A percentile compares a stretch with the other conserved stretches of the same genome.
Evolutionary conservation across 129 eudicot genomes (phyloP).

Genomic region (Chrysanthemum lavandulifolium): DNA sequence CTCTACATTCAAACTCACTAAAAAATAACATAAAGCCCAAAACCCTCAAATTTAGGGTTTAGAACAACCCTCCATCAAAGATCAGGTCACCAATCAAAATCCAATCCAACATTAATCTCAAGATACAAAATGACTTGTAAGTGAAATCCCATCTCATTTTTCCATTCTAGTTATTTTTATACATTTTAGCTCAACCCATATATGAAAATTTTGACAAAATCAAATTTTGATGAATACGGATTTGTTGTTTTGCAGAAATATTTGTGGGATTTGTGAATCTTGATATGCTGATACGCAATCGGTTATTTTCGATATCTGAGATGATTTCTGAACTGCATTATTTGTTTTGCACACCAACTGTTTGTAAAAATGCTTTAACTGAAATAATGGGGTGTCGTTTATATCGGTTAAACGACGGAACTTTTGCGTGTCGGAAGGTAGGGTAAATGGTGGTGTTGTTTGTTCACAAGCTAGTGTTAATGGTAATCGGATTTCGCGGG

Average conservation of each 20-base stretch:
- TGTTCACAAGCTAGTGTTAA: conserved; percentile 28
- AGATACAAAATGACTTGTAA: conserved; percentile 27
- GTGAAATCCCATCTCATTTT: neutral
- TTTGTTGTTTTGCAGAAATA: conserved; percentile 22
- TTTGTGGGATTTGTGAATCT: conserved; percentile 28
- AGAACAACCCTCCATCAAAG: conserved; percentile 17
- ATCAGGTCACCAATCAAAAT: conserved; percentile 15
- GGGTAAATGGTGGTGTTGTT: conserved; percentile 12
- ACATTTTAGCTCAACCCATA: conserved; percentile 10
- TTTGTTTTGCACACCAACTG: conserved; percentile 26
- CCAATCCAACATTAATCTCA: neutral
- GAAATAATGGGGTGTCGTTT: conserved; percentile 12
- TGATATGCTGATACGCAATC: conserved; percentile 48
- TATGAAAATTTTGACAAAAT: neutral
- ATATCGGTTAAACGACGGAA: conserved; percentile 20
- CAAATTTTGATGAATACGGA: conserved; percentile 10
- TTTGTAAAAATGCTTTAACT: conserved; percentile 31
- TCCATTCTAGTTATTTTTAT: neutral
- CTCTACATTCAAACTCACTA: no score
- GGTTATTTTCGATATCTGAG: conserved; percentile 25
- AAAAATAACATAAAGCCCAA: conserved; percentile 10
- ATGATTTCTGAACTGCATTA: conserved; percentile 53
- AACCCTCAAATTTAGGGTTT: conserved; percentile 30
- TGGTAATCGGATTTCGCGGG: conserved; percentile 39
- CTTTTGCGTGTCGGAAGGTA: conserved; percentile 34